phyloP scores from a whole-genome alignment of 306 rosid species.

The Prunus fruticosa region DNA sequence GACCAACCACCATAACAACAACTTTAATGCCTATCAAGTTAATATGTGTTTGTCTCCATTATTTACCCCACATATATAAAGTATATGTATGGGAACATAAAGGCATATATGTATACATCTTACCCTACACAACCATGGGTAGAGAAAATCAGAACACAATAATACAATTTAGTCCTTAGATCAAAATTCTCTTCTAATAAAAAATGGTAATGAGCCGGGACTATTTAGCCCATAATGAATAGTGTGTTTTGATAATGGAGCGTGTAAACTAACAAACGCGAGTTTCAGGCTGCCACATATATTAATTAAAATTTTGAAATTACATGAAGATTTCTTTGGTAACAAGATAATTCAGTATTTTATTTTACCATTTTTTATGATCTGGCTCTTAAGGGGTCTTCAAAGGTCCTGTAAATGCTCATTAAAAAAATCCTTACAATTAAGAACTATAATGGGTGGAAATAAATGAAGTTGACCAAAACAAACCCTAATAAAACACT shows the following conservation, averaged over 20 bases:
- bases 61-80: conserved; percentile 3
- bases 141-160: neutral
- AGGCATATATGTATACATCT: neutral
- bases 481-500: neutral
- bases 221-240: neutral
- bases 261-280: too few species aligned
- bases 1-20: conserved; percentile 79
- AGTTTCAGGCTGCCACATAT: neutral
- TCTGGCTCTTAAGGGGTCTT: neutral
- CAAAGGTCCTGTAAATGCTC: neutral
- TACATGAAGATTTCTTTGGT: neutral
- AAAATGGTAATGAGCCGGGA: neutral
- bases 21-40: conserved; percentile 59
- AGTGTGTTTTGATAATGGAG: neutral
- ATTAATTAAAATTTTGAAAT: neutral
- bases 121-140: too few species aligned
- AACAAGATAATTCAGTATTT: neutral
- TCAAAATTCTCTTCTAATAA: neutral
- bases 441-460: neutral
- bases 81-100: conserved; percentile 5
- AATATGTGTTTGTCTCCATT: conserved; percentile 21
- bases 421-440: neutral
- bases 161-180: neutral
- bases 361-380: neutral
- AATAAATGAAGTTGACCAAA: neutral